These are phyloP conservation scores for Metschnikowia amazonensis DNA, from an alignment of 805 yeast genomes.

Conservation along the genomic window DNA sequence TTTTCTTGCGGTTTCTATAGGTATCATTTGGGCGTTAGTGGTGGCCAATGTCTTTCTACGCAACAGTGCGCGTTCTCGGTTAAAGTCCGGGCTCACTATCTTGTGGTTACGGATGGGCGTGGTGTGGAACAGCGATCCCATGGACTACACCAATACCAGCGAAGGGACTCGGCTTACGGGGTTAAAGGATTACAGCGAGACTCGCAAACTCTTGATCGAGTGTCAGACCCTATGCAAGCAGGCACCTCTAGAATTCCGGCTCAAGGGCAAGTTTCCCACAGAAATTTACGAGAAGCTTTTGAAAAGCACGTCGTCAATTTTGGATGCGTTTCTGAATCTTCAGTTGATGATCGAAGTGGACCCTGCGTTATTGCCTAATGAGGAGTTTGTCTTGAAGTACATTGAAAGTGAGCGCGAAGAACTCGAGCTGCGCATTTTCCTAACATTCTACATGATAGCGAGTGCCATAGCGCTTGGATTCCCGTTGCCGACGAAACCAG, in stretches of 20 bases:
- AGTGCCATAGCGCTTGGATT: constrained; percentile 72
- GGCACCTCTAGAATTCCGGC: constrained; percentile 70
- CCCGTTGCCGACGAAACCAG: constrained; percentile 74
- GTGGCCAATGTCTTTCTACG: constrained; percentile 68
- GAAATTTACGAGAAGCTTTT: constrained; percentile 49
- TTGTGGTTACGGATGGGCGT: constrained; percentile 81
- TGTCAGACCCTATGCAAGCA: constrained; percentile 58
- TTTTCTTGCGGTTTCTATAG: constrained; percentile 65
- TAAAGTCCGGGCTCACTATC: constrained; percentile 60
- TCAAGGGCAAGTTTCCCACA: constrained; percentile 69
- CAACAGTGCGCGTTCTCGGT: constrained; percentile 66
- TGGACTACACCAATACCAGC: constrained; percentile 36
- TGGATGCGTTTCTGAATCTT: constrained; percentile 74
- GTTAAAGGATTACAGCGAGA: constrained; percentile 41
- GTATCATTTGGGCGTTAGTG: constrained; percentile 72
- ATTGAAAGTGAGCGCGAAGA: constrained; percentile 60
- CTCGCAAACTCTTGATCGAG: constrained; percentile 56
- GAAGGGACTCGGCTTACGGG: constrained; percentile 33
- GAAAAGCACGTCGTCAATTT: constrained; percentile 54
- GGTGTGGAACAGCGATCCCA: constrained; percentile 73
- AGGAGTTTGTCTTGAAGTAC: constrained; percentile 51
- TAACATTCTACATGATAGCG: constrained; percentile 74
- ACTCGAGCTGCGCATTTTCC: constrained; percentile 65
- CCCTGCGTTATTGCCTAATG: constrained; percentile 49
- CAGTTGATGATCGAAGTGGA: constrained; percentile 65